Evolutionary conservation across 2,329 filamentous ascomycete genomes (phyloP), one percentile per base, ranked within the genome.

Genomic region (Botrytis squamosa): DNA sequence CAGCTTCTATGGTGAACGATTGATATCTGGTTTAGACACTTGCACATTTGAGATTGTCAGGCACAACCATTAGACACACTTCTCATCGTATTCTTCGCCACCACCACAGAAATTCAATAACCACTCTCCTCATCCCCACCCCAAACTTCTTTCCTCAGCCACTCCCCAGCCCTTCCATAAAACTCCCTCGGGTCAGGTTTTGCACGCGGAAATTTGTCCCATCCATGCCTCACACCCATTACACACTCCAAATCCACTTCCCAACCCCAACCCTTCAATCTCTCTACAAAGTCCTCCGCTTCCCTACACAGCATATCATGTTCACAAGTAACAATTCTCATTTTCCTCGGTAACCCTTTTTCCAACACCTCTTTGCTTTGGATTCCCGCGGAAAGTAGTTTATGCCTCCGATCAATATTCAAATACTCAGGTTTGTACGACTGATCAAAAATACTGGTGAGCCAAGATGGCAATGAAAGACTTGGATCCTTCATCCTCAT

Each of bases 251-350:
- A 75, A 46, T 76, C 75, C 3, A 78, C 75, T 55, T 69, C 73
- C 72, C 77, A 75, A n/a, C 78, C 79, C 68, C 77, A 38, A 16
- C 63, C 71, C 14, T 25, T 73, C 72, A 80, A 69, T 29, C 77
- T 75, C 63, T 74, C 67, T 29, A 74, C 75, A 62, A 79, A 78
- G 20, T 36, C 62, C 71, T 78, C 77, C 20, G 70, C 77, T 55
- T 79, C 77, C 4, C 8, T 73, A 44, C 77, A 63, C 55, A 79
- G 69, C 33, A 73, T 72, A 74, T 79, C 78, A n/a, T 72, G 70
- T 68, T 75, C 74, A 74, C 78, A 79, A 16, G 75, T 78, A 12
- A 78, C 73, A 49, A 79, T 75, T 4, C 74, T 72, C 36, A 77
- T 72, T 42, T 76, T 74, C 9, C 68, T 46, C 60, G 78, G 77